Conservation (phyloP, 163 green algal species). For the Volvox carteri region DNA sequence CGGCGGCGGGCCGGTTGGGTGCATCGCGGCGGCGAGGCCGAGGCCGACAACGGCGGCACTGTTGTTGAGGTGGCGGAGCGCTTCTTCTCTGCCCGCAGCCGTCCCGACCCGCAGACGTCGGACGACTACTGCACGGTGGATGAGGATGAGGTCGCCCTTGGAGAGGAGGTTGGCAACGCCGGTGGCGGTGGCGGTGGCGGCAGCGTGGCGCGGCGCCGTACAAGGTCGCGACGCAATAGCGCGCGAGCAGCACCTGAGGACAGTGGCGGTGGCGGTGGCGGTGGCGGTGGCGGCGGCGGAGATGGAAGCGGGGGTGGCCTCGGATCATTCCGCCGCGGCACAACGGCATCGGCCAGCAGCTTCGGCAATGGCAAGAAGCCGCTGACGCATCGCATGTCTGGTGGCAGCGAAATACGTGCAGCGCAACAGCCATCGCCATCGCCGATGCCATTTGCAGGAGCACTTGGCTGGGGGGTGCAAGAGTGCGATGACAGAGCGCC, state of each 20-base stretch:
- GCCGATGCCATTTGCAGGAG: no score
- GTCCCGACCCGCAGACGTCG: neutral
- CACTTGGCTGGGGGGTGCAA: no score
- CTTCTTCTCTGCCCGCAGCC: slow-evolving; percentile 18
- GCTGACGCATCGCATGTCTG: no score
- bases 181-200: neutral
- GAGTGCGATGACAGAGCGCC: no score
- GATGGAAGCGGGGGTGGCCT: no score
- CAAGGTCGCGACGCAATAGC: neutral
- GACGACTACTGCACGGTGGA: neutral
- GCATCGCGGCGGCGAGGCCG: neutral
- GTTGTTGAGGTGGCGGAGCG: neutral
- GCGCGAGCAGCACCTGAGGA: neutral
- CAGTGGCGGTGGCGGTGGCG: neutral
- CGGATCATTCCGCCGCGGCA: no score
- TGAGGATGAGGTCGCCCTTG: neutral
- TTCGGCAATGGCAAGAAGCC: no score
- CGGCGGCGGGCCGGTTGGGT: neutral
- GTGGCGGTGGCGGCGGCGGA: neutral
- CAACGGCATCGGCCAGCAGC: no score
- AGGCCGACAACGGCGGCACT: neutral
- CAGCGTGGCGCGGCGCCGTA: neutral
- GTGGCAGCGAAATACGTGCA: no score
- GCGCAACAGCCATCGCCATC: no score
- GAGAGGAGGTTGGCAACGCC: neutral